Evolutionary conservation across 257 asterid species (phyloP), one percentile per base, ranked within the genome.

Genomic region (Nicotiana paniculata): DNA sequence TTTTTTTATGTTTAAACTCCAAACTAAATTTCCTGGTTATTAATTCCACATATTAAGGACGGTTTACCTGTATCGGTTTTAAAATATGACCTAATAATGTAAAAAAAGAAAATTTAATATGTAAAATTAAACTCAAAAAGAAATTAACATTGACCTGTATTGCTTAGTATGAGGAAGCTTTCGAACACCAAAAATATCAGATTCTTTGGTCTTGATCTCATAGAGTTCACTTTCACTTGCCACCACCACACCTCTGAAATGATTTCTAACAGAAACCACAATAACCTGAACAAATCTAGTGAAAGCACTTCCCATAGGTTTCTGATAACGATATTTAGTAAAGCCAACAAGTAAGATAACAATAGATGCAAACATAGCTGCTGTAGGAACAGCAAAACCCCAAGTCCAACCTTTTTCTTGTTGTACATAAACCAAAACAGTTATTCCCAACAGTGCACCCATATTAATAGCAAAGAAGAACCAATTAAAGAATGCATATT

Each of bases 291-390:
- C 15, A 81, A 94, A 92, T 74, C 97, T 88, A 0, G 98, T 94
- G 76, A 92, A 94, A 32, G 92, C 95, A 82, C 98, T 94, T 10
- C 98, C 98, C 84, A 81, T 88, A 5, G 97, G 97, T 88, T 91
- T 93, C 80, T 90, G 97, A 77, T 89, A 91, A 33, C 97, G 90
- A 76, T 90, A 94, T 77, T 90, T 89, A 2, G 54, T 30, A 18
- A 88, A 89, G 0, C 95, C 97, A 21, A 83, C 88, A 24, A 79
- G 89, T 58, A 93, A 76, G 11, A 91, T 79, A 12, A 90, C 28
- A 6, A 90, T 26, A 0, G 98, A 91, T 26, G 86, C 74, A 59
- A 92, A 85, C 91, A 88, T 89, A 3, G 83, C 85, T 0, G 51
- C 90, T 0, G 96, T 89, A 0, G 98, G 96, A 13, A 90, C 86